Percentiles rank a stretch among this genome's conserved stretches.
Conservation (phyloP, 352 stramenopile species). For the Thraustochytrium striatum region DNA sequence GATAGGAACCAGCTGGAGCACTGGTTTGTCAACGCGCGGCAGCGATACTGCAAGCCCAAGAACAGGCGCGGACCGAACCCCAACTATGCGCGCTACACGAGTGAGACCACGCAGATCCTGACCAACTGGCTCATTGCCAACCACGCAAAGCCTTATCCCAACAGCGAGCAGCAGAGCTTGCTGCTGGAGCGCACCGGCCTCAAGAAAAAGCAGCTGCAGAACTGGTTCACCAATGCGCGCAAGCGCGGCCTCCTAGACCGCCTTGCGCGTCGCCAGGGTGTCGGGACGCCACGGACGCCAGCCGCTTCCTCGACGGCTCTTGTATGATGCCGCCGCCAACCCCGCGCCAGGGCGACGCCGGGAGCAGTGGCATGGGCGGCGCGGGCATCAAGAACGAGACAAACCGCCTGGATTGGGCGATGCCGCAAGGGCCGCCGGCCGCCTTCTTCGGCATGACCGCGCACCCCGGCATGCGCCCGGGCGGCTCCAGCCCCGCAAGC, state of each 20-base stretch:
- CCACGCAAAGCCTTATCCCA: slow-evolving; percentile 63
- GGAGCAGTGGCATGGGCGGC: no score
- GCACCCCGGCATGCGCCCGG: not conserved
- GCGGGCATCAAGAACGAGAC: no score
- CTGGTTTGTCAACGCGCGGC: slow-evolving; percentile 72
- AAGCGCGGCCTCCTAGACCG: slow-evolving; percentile 54
- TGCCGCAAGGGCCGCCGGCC: no score
- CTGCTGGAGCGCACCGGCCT: slow-evolving; percentile 71
- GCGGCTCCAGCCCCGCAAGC: not conserved
- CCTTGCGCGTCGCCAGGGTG: not conserved
- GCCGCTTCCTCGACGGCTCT: not conserved
- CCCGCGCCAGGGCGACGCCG: no score
- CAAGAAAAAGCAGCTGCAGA: slow-evolving; percentile 74
- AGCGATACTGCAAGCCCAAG: slow-evolving; percentile 51
- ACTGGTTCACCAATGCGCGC: slow-evolving; percentile 73
- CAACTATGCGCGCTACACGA: slow-evolving; percentile 39
- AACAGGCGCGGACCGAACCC: slow-evolving; percentile 13
- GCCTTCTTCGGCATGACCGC: no score
- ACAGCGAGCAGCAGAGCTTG: slow-evolving; percentile 67
- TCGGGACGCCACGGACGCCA: not conserved
- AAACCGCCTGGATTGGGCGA: no score
- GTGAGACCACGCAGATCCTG: slow-evolving; percentile 19
- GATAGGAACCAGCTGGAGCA: slow-evolving; percentile 75
- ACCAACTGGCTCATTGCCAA: slow-evolving; percentile 9
- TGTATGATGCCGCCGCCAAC: no score